Evolutionary conservation across 257 asterid species (phyloP).

Genomic region (Cordia subcordata): DNA sequence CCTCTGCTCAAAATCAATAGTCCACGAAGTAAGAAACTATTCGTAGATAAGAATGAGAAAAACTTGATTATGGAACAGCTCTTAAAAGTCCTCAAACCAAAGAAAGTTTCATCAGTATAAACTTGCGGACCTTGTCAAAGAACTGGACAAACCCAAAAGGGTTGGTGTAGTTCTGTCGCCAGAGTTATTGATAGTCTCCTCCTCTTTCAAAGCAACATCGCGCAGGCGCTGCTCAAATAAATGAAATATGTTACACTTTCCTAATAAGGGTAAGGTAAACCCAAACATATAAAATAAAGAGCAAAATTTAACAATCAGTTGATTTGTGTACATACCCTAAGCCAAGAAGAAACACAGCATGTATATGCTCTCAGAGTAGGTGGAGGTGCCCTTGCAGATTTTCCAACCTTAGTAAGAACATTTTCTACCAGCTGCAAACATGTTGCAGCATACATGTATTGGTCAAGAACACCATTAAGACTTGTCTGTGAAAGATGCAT

Average conservation of each 20-base stretch:
- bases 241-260: neutral
- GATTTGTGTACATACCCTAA: slow-evolving; percentile 36
- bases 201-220: slow-evolving; percentile 75
- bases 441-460: slow-evolving; percentile 71
- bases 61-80: neutral
- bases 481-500: slow-evolving; percentile 80
- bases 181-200: slow-evolving; percentile 57
- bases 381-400: slow-evolving; percentile 49
- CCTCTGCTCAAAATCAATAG: neutral
- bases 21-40: neutral
- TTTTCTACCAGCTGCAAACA: slow-evolving; percentile 67
- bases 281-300: neutral
- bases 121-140: slow-evolving; percentile 73
- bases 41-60: neutral
- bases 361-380: slow-evolving; percentile 88
- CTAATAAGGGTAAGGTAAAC: neutral
- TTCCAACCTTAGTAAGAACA: slow-evolving; percentile 49
- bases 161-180: slow-evolving; percentile 53
- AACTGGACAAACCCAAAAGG: slow-evolving; percentile 80
- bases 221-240: slow-evolving; percentile 53
- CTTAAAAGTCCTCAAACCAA: neutral
- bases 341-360: slow-evolving; percentile 68
- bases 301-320: neutral
- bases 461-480: slow-evolving; percentile 63
- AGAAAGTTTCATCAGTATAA: neutral